Evolutionary conservation across 1,139 yeast genomes (phyloP).

Genomic region (Suhomyces anneliseae): DNA sequence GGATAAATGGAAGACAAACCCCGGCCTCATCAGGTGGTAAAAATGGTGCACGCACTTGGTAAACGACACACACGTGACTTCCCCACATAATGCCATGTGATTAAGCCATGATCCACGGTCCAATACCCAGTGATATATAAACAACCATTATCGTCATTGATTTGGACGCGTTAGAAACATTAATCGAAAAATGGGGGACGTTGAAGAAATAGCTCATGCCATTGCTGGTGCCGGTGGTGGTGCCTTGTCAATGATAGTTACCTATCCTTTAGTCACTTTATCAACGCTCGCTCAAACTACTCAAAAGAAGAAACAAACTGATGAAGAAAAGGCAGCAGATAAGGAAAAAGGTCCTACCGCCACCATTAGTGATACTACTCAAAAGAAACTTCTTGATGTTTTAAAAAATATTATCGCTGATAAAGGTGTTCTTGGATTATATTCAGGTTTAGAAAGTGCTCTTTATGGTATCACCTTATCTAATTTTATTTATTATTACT

Average conservation of each 20-base stretch:
- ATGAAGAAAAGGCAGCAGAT: slow-evolving; percentile 14
- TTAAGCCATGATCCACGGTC: slow-evolving; percentile 3
- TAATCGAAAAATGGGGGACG: slow-evolving; percentile 28
- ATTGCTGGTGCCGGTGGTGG: slow-evolving; percentile 94
- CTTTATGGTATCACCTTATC: slow-evolving; percentile 82
- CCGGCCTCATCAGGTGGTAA: neutral
- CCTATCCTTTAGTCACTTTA: slow-evolving; percentile 82
- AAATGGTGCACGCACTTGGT: neutral
- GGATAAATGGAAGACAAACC: neutral
- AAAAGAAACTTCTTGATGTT: slow-evolving; percentile 21
- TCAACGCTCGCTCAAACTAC: slow-evolving; percentile 82
- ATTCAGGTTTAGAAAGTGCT: slow-evolving; percentile 87
- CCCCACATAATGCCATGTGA: slow-evolving; percentile 12
- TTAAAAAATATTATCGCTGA: slow-evolving; percentile 50
- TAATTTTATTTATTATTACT: slow-evolving; percentile 87
- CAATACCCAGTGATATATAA: neutral
- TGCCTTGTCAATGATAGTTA: slow-evolving; percentile 77
- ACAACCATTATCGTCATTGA: neutral
- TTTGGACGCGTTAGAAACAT: neutral
- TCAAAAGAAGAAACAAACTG: slow-evolving; percentile 38
- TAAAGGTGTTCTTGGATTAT: slow-evolving; percentile 72
- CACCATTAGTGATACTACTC: slow-evolving; percentile 16
- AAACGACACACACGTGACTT: neutral
- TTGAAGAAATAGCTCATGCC: slow-evolving; percentile 74
- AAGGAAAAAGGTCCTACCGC: slow-evolving; percentile 3